Conservation (phyloP, 768 basidiomycete species). For the Trametes maxima region DNA sequence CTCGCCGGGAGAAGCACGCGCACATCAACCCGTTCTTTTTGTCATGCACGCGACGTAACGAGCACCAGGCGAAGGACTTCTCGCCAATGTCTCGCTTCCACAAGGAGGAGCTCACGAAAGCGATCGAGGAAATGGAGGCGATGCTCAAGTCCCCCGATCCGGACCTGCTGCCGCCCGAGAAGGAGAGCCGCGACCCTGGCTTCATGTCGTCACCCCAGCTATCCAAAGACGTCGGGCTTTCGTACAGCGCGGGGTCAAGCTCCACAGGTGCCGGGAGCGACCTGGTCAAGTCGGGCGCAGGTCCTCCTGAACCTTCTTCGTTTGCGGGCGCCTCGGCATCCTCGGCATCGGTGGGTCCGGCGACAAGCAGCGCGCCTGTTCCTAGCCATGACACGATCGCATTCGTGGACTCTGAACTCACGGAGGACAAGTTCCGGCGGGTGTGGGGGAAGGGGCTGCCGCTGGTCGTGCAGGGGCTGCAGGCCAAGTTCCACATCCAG, state of each 20-base stretch:
- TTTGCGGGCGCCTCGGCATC: conserved; percentile 14
- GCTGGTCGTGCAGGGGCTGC: conserved; percentile 71
- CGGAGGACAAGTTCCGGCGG: conserved; percentile 59
- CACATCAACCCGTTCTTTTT: conserved; percentile 76
- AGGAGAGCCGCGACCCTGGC: conserved; percentile 12
- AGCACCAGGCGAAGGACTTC: conserved; percentile 69
- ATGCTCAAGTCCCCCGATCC: conserved; percentile 41
- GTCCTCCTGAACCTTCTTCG: conserved; percentile 18
- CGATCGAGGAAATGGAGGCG: conserved; percentile 70
- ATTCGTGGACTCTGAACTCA: conserved; percentile 52
- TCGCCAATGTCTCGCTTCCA: conserved; percentile 82
- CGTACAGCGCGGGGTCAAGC: conserved; percentile 1
- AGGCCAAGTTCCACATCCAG: conserved; percentile 59
- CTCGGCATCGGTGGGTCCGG: conserved; percentile 1
- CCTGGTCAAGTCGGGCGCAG: conserved; percentile 4
- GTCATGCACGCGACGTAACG: conserved; percentile 68
- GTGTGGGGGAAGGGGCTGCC: conserved; percentile 80
- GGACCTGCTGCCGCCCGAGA: conserved; percentile 4
- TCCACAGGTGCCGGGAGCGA: conserved; percentile 2
- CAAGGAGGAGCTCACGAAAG: conserved; percentile 58
- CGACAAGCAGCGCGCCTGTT: conserved; percentile 25
- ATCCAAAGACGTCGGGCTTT: conserved; percentile 16
- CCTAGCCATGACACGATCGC: conserved; percentile 49
- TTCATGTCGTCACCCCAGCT: conserved; percentile 7
- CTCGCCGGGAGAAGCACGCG: conserved; percentile 58